A percentile compares a stretch with the other conserved stretches of the same genome.
Evolutionary conservation across 306 rosid species (phyloP).

Genomic region (Trifolium repens): DNA sequence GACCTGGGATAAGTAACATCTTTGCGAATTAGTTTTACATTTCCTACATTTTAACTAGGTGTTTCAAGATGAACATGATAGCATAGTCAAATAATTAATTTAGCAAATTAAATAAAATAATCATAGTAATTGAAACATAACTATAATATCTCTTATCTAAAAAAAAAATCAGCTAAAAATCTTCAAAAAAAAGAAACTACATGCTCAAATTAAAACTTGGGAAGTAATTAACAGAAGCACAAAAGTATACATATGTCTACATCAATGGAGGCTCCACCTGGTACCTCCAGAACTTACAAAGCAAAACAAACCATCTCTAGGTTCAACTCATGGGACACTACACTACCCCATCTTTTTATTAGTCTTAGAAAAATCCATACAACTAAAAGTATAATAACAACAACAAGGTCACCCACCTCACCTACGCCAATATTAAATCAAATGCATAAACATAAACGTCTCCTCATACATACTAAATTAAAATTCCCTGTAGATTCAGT

Average conservation of each 20-base stretch:
- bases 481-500: constrained; percentile 12
- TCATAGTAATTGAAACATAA: background rate
- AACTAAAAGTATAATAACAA: background rate
- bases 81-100: background rate
- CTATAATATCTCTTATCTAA: background rate
- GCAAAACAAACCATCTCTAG: background rate
- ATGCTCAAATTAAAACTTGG: background rate
- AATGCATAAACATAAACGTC: background rate
- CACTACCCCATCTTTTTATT: background rate
- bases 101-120: background rate
- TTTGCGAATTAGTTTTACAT: too few species aligned
- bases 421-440: background rate
- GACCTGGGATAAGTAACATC: background rate
- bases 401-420: background rate
- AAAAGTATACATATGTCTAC: background rate
- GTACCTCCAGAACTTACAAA: background rate
- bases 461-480: background rate
- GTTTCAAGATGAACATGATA: background rate
- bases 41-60: background rate
- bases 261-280: constrained; percentile 17
- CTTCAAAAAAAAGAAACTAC: background rate
- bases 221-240: background rate
- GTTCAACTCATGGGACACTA: background rate
- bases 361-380: background rate
- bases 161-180: background rate